A percentile compares a stretch with the other conserved stretches of the same genome.
Evolutionary conservation across 805 yeast species (phyloP).

Genomic region (Candida ipomoeae): DNA sequence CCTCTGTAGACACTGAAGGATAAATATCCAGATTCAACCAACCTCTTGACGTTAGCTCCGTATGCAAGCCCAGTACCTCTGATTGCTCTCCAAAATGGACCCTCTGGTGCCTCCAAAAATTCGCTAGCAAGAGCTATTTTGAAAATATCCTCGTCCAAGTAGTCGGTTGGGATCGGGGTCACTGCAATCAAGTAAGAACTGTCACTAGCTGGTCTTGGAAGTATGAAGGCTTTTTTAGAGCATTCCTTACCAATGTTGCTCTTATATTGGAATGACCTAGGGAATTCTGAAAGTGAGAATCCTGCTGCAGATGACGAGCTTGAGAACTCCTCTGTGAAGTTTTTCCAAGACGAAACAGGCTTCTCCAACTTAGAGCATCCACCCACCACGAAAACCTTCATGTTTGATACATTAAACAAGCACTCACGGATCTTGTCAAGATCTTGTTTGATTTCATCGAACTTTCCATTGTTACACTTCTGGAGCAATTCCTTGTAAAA

Average conservation of each 20-base stretch:
- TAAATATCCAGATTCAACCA: constrained; percentile 63
- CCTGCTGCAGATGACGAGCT: constrained; percentile 3
- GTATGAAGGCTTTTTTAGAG: constrained; percentile 52
- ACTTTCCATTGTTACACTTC: constrained; percentile 53
- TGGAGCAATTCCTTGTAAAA: constrained; percentile 43
- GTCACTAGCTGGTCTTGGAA: constrained; percentile 80
- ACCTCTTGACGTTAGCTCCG: constrained; percentile 62
- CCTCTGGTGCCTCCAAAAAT: constrained; percentile 82
- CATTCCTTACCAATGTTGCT: constrained; percentile 56
- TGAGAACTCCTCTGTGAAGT: constrained; percentile 25
- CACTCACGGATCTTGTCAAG: constrained; percentile 49
- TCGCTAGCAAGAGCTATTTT: constrained; percentile 71
- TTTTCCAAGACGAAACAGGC: constrained; percentile 61
- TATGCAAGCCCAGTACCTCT: constrained; percentile 94
- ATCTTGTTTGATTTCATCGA: constrained; percentile 41
- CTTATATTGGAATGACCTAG: constrained; percentile 49
- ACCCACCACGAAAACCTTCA: constrained; percentile 69
- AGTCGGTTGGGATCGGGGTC: constrained; percentile 54
- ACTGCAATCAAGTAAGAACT: constrained; percentile 64
- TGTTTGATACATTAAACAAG: constrained; percentile 54
- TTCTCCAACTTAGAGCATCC: constrained; percentile 48
- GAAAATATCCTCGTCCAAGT: constrained; percentile 52
- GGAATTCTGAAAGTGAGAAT: constrained; percentile 33
- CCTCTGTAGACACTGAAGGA: constrained; percentile 73
- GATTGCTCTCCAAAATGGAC: constrained; percentile 95